Evolutionary conservation across 371 early-diverging fungal genomes (phyloP), one percentile per base, ranked within the genome.

Genomic region (Rhizopus sp.): DNA sequence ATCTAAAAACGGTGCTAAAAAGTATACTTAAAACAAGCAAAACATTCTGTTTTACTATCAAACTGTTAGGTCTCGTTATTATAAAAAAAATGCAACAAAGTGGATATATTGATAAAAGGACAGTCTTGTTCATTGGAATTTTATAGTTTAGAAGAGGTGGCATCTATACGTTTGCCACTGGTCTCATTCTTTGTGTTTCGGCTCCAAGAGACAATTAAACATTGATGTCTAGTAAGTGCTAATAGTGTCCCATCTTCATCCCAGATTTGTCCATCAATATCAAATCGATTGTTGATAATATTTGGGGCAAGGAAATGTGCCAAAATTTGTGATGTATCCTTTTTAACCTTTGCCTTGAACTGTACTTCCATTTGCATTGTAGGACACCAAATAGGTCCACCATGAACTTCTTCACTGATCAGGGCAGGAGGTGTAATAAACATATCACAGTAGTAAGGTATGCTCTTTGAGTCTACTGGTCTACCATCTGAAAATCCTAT

Each of bases 291-390:
- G 44, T 80, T 80, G 35, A 80, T 70, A 12, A 76, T 70, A 50
- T 80, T 72, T 5, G 63, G 70, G 2, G 71, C 64, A 1, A 67
- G 45, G 47, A 70, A 76, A 50, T 66, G 68, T n/a, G 53, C 59
- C 5, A 68, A 15, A 4, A 80, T 50, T n/a, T 41, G 13, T 13
- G 6, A 6, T 12, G n/a, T n/a, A 41, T 23, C 23, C 33, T 69
- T 60, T 37, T 62, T 54, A 9, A 75, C 71, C 17, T 61, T 62
- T 17, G 62, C 39, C 55, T 80, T 80, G 62, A 80, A 80, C 33
- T 72, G 69, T 5, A 80, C 63, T 41, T 76, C 75, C 9, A 80
- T 31, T 42, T 76, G 75, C 77, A 80, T 74, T 2, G 80, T 80
- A 0, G 77, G 73, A 33, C 68, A 74, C 80, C 80, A 80, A 3